Evolutionary conservation across 2,329 filamentous ascomycete genomes (phyloP), one percentile per base, ranked within the genome.

Genomic region (Phaeoacremonium minimum): DNA sequence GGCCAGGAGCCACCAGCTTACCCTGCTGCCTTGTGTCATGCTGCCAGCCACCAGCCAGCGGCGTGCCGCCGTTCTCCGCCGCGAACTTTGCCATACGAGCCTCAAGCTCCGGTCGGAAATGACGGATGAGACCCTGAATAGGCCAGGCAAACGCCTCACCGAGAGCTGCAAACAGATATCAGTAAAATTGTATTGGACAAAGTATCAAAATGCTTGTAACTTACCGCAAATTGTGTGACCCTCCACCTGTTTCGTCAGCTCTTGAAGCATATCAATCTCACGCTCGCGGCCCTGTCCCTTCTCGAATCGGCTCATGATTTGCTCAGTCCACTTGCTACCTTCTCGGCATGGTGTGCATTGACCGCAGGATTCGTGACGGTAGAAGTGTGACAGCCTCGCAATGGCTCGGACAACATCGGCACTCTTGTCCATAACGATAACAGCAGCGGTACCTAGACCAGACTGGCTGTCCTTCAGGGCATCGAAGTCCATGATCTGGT

Each of bases 321-420:
- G 90, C 67, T 95, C 86, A 9, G 91, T 96, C 93, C 93, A 98
- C 73, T 95, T 96, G 73, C 85, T 94, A 48, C 93, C 93, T 71
- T 98, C 93, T 60, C 93, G 86, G 77, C 93, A 98, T n/a, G 93
- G 93, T 40, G 93, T 98, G 74, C 93, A 98, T 71, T 98, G 93
- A 42, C 93, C 93, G 65, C 93, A 98, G 49, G 83, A 90, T 74
- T 98, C 93, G 72, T 98, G 93, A 66, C 90, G 86, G 75, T 98
- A 98, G 74, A 98, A 98, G 63, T 91, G 87, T 55, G 86, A 87
- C 52, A 98, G 80, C 52, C 93, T 84, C 46, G 87, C 83, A 59
- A 98, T 97, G 57, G 88, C 87, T 47, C 91, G 85, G 49, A 98
- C 89, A 35, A 98, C 86, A 61, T 98, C 93, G 46, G 93, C 87